Base-by-base conservation (phyloP, 1,139 yeast species). In the Blastobotrys ciferrii region DNA sequence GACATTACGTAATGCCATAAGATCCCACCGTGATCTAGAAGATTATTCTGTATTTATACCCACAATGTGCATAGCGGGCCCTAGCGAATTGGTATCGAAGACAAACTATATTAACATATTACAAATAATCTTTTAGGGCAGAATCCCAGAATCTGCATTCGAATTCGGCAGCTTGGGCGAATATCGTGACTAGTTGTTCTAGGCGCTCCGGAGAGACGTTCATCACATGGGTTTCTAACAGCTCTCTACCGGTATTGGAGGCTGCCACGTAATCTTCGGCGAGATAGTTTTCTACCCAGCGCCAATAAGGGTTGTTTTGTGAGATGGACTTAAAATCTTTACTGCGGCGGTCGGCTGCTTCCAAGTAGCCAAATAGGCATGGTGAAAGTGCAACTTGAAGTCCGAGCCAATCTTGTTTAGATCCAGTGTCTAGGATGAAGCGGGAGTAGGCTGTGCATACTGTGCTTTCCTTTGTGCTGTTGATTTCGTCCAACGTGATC, bases 351-450 rank as follows among this genome's bases (percentile, higher is more conserved):
- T 38, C 46, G 3, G 78, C 80, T 0, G 86, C 82, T 49, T 78
- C 76, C 33, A 77, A 77, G 63, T 84, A 85, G 1, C 95, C 96
- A 62, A 82, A 77, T 39, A 85, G 68, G 64, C 95, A 87, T 0
- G 96, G 95, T 1, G 89, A 77, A 46, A 86, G 66, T 0, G 94
- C 87, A 4, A 82, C 76, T 52, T 80, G 78, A 45, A 84, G 74
- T 19, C 83, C 86, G 33, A 82, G 65, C 76, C 82, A 84, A 60
- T 82, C 84, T 14, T 75, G 72, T 37, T 65, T 68, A 31, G 69
- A 67, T 1, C 84, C 84, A 6, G 82, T 67, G 32, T 77, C 73
- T 39, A 75, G 61, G 50, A 87, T 70, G 56, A 80, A 85, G 40
- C 82, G 70, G 35, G 87, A 77, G 62, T 87, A 87, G 1, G 74